Base-by-base conservation (phyloP, 2,329 filamentous ascomycete species). In the Penicillium digitatum region DNA sequence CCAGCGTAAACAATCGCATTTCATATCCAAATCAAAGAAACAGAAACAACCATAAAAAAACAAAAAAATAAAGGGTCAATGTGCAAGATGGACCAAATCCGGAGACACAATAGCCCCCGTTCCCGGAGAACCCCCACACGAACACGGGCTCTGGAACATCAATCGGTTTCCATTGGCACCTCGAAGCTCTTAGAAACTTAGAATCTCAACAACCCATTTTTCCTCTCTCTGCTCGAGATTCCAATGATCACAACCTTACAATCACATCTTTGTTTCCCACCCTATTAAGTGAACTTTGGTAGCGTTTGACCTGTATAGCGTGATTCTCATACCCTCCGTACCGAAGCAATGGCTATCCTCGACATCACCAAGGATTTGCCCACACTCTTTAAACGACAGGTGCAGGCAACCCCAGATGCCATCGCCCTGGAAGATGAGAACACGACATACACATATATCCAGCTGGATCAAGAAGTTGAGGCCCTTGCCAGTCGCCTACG, bases 281-380 rank as follows among this genome's bases (percentile, higher is more conserved):
- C 10, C 18, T 12, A 26, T 31, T 44, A 1, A 18, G 16, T 42
- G 27, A 49, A 32, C 20, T 42, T 49, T 31, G 9, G 7, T 26
- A 42, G 47, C 47, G 26, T 49, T 42, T 42, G 20, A 16, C 48
- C 14, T 48, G 8, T 27, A 26, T 24, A 45, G 27, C 48, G 48
- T 44, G 48, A 20, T n/a, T 42, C 26, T 35, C 12, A 20, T 42
- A n/a, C 29, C 12, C 12, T n/a, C 42, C 18, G 31, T 14, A 24
- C 43, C 14, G 29, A 45, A 45, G 75, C 64, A 53, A 89, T 88
- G 85, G 69, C 85, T 40, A 70, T 87, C 65, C 81, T 93, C 66
- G 87, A 92, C 72, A 85, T 78, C 58, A 81, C 75, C 60, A 89
- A 88, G 72, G 87, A 92, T 73, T 76, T 92, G 56, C 83, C 86